phyloP scores from a whole-genome alignment of 148 eudicot species.

The Salicornia ramosissima region DNA sequence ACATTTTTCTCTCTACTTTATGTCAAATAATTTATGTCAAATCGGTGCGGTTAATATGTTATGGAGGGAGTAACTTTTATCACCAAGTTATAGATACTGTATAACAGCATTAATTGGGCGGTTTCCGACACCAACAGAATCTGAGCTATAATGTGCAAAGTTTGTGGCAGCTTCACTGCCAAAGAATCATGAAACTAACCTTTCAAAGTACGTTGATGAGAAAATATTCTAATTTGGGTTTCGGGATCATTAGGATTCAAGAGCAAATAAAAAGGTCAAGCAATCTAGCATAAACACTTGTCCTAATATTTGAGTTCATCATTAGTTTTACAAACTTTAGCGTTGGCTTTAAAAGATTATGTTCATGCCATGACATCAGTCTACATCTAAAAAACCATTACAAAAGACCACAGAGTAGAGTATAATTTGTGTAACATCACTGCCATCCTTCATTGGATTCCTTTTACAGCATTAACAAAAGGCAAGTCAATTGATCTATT shows the following conservation, averaged over 20 bases:
- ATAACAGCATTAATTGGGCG: background rate
- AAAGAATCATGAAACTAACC: background rate
- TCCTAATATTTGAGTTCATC: background rate
- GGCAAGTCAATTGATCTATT: background rate
- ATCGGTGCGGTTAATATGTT: too few species aligned
- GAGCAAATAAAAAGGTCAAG: background rate
- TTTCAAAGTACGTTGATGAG: background rate
- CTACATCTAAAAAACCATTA: background rate
- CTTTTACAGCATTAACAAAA: background rate
- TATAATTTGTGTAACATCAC: background rate
- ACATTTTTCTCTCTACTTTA: too few species aligned
- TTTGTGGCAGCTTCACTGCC: too few species aligned
- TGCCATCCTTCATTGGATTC: background rate
- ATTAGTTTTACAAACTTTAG: background rate
- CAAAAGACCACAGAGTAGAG: background rate
- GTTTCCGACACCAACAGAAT: background rate
- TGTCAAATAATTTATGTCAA: too few species aligned
- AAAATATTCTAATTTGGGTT: background rate
- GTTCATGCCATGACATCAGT: background rate
- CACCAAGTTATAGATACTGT: background rate
- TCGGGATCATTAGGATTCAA: background rate
- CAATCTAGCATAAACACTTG: background rate
- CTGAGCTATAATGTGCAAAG: too few species aligned
- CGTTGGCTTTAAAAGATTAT: background rate
- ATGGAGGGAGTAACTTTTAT: background rate